Percentiles rank a stretch among this genome's conserved stretches.
Evolutionary conservation across 768 basidiomycete genomes (phyloP).

Genomic region (Gyrodon lividus): DNA sequence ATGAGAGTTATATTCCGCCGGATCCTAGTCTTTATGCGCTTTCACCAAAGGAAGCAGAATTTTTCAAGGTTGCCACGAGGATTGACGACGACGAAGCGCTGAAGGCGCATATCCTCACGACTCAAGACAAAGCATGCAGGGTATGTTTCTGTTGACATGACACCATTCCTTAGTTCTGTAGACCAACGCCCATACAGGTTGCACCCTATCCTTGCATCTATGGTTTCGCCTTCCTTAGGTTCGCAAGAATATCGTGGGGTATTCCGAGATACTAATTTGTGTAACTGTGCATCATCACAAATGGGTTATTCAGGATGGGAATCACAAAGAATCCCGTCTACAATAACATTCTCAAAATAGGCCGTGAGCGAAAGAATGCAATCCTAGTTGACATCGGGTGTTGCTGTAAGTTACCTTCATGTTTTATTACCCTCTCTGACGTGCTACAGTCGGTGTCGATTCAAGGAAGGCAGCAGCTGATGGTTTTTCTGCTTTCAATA

Average conservation of each 20-base stretch:
- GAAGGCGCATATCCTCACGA: conserved; percentile 25
- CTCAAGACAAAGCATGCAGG: conserved; percentile 28
- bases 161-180: background rate
- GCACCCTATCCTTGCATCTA: conserved; percentile 28
- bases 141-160: conserved; percentile 6
- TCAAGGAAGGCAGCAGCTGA: conserved; percentile 36
- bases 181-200: background rate
- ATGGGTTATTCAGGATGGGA: background rate
- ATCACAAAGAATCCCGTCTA: conserved; percentile 4
- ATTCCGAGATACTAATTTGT: background rate
- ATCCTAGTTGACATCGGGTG: conserved; percentile 43
- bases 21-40: conserved; percentile 1
- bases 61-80: conserved; percentile 25
- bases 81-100: conserved; percentile 27
- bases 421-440: background rate
- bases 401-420: conserved; percentile 29
- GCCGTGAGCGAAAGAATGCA: conserved; percentile 28
- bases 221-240: conserved; percentile 21
- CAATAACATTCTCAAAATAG: conserved; percentile 28
- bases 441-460: conserved; percentile 35
- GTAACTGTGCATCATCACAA: too few relatives aligned
- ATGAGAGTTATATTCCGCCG: background rate
- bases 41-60: conserved; percentile 8
- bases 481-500: conserved; percentile 34
- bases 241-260: background rate